Base-by-base conservation (phyloP, 2,329 filamentous ascomycete genomes). In the Nigrospora oryzae region DNA sequence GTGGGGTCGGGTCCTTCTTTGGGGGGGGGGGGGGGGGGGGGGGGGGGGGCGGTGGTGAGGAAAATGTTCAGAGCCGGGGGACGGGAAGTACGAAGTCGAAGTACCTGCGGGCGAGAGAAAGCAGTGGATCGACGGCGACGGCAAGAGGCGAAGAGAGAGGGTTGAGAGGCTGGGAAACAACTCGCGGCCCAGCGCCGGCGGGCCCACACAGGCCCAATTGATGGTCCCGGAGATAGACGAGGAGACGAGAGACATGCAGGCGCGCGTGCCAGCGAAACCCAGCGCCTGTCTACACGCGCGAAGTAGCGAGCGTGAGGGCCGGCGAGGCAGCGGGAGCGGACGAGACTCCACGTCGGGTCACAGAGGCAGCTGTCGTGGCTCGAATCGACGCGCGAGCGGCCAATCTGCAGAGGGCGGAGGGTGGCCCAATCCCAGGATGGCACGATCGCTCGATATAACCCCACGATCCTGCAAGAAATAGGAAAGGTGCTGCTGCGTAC, bases 341-440 rank as follows among this genome's bases (percentile, higher is more conserved):
- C 16, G 43, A 32, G 40, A 50, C 49, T 55, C 56, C 58, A 60
- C 56, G 60, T 60, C 55, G 53, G 56, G 53, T 53, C 54, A 53
- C 53, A 58, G 51, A 47, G 53, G 53, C 54, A 41, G 52, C 49
- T 63, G 60, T 63, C 60, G 60, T 63, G 60, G 60, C 60, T 63
- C 60, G 59, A 63, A 63, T 63, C 53, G 55, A 51, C 54, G 55
- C 53, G 53, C 53, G 52, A 55, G 53, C 54, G 54, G 54, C 55
- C 57, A 57, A 56, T 59, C 57, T 61, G 59, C 59, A 61, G 23
- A 58, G 45, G 61, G 56, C 57, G 59, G 55, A 56, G 54, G 51
- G 45, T 58, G 58, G 57, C 57, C 59, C 57, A 60, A 62, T 62
- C 53, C 53, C 59, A 54, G 42, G 49, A 4, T 30, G 23, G 36